Conservation (phyloP, 1,139 yeast species). For the Meyerozyma guilliermondii region DNA sequence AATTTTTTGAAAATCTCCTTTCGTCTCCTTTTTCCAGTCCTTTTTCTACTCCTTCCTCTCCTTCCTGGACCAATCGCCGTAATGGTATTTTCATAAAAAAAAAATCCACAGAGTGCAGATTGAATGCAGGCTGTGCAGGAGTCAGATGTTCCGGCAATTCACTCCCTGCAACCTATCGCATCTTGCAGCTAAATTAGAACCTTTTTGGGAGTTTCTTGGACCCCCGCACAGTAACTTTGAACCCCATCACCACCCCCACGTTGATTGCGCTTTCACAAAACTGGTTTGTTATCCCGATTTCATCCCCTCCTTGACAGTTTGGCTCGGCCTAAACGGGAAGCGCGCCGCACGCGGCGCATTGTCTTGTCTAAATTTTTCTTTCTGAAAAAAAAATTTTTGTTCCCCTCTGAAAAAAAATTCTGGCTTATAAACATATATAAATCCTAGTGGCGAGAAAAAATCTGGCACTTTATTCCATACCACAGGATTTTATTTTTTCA, state of each 20-base stretch:
- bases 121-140: neutral
- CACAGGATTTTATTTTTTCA: neutral
- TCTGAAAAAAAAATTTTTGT: neutral
- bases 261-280: too few species aligned
- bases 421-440: constrained; percentile 5
- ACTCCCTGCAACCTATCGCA: too few species aligned
- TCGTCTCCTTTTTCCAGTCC: neutral
- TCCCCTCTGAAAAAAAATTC: neutral
- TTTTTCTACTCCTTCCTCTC: neutral
- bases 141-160: neutral
- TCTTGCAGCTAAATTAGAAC: too few species aligned
- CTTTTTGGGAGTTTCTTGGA: too few species aligned
- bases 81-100: neutral
- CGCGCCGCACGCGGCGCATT: neutral
- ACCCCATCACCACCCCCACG: too few species aligned
- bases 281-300: too few species aligned
- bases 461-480: too few species aligned
- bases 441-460: neutral
- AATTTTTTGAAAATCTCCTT: too few species aligned
- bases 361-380: neutral
- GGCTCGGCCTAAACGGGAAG: neutral
- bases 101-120: neutral
- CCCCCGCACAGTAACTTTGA: too few species aligned
- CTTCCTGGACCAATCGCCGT: neutral
- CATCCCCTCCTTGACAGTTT: constrained; percentile 1